phyloP scores from a whole-genome alignment of 2,329 filamentous ascomycete species.

The Ophiosphaerella korrae region DNA sequence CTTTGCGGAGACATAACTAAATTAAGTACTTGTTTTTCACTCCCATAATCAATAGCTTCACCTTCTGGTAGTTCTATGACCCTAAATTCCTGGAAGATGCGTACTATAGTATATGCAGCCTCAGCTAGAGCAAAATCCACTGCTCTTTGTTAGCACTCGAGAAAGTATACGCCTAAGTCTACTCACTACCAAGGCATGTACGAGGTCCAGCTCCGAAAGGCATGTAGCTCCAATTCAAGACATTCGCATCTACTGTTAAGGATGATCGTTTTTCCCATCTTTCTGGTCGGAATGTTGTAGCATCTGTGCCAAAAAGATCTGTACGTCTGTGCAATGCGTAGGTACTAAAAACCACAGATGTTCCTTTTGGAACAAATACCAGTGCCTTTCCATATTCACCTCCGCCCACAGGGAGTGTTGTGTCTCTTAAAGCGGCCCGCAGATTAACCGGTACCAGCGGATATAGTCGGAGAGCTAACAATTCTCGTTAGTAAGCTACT shows the following conservation, averaged over 20 bases:
- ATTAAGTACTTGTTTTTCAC: too few relatives aligned
- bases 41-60: too few relatives aligned
- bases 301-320: constrained; percentile 30
- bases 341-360: constrained; percentile 11
- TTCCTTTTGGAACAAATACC: constrained; percentile 24
- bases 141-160: too few relatives aligned
- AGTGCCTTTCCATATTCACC: constrained; percentile 29
- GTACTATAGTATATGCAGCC: too few relatives aligned
- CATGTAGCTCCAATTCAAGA: constrained; percentile 22
- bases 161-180: too few relatives aligned
- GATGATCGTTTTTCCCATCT: constrained; percentile 19
- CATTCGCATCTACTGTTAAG: background rate
- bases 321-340: constrained; percentile 24
- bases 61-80: too few relatives aligned
- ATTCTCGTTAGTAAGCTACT: too few relatives aligned
- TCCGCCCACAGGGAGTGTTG: constrained; percentile 35
- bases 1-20: too few relatives aligned
- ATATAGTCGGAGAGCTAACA: constrained; percentile 20
- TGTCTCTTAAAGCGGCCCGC: constrained; percentile 26
- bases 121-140: too few relatives aligned
- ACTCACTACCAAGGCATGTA: constrained; percentile 25
- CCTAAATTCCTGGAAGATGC: too few relatives aligned
- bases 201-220: constrained; percentile 34
- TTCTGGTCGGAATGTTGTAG: constrained; percentile 29
- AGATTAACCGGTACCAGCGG: constrained; percentile 28